phyloP scores from a whole-genome alignment of 768 basidiomycete species.

The Chlorophyllum brunneum region DNA sequence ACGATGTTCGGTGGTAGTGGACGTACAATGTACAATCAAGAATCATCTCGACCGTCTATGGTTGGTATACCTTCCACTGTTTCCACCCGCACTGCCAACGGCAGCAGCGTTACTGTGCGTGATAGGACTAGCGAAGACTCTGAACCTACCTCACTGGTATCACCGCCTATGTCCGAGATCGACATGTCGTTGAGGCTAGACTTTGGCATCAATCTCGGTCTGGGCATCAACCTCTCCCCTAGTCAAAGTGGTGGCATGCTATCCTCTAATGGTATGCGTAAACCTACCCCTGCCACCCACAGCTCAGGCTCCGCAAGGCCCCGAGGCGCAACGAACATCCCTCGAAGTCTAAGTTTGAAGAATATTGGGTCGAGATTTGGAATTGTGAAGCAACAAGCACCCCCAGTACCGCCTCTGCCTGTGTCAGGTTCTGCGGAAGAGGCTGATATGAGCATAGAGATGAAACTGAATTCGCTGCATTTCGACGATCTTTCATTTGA shows the following conservation, averaged over 20 bases:
- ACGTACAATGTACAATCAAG: too few relatives aligned
- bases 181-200: background rate
- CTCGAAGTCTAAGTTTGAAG: slow-evolving; percentile 11
- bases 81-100: background rate
- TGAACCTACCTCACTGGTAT: background rate
- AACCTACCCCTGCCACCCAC: background rate
- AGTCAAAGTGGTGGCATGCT: slow-evolving; percentile 2
- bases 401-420: slow-evolving; percentile 3
- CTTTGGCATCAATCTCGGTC: slow-evolving; percentile 7
- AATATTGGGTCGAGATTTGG: slow-evolving; percentile 7
- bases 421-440: slow-evolving; percentile 15
- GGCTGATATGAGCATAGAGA: slow-evolving; percentile 51
- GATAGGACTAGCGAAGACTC: background rate
- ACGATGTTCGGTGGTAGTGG: too few relatives aligned
- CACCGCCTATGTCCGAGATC: background rate
- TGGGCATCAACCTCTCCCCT: slow-evolving; percentile 8
- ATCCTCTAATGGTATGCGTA: background rate
- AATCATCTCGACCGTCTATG: background rate
- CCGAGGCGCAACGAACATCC: background rate
- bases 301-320: background rate
- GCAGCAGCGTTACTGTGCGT: background rate
- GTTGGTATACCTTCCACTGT: background rate
- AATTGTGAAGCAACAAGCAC: background rate
- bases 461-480: slow-evolving; percentile 69
- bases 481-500: slow-evolving; percentile 72